Evolutionary conservation across 2,329 filamentous ascomycete species (phyloP), one percentile per base, ranked within the genome.

Genomic region (Colletotrichum plurivorum): DNA sequence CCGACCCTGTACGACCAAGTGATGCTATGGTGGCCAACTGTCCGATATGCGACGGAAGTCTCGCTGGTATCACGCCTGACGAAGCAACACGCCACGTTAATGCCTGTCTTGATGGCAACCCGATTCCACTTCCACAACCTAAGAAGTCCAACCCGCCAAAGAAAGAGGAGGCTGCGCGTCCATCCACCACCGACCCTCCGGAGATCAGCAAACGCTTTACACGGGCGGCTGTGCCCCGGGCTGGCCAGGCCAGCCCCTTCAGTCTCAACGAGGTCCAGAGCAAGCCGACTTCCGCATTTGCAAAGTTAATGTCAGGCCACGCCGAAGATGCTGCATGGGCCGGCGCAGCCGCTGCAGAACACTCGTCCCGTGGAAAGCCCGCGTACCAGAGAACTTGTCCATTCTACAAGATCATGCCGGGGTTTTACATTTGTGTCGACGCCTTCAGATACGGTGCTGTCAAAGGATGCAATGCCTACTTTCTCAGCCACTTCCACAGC

Each of bases 331-430:
- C 90, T 1, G 96, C 96, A 1, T 99, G 96, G 96, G 91, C 92
- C 1, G 90, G 89, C 43, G 96, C 96, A 13, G 94, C 95, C 0
- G 93, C 94, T 1, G 87, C 92, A 1, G 94, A 97, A 77, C 83
- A 88, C 31, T 88, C 92, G 1, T 91, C 94, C 2, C 88, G 94
- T 48, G 95, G 96, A 22, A 96, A 94, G 76, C 93, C 93, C 18
- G 92, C 95, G 0, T 96, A 95, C 75, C 89, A 95, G 76, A 89
- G 96, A 56, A 98, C 94, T 0, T 99, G 96, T 76, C 96, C 96
- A 0, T 99, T 99, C 76, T 99, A 99, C 84, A 99, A 99, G 80
- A 98, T 98, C 72, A 91, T 99, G 82, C 95, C 95, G 0, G 94
- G 94, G 0, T 92, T 98, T 75, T 94, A 88, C 72, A 97, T 98